Evolutionary conservation across 208 protist genomes (phyloP), one percentile per base, ranked within the genome.

Genomic region (Leishmania tropica): DNA sequence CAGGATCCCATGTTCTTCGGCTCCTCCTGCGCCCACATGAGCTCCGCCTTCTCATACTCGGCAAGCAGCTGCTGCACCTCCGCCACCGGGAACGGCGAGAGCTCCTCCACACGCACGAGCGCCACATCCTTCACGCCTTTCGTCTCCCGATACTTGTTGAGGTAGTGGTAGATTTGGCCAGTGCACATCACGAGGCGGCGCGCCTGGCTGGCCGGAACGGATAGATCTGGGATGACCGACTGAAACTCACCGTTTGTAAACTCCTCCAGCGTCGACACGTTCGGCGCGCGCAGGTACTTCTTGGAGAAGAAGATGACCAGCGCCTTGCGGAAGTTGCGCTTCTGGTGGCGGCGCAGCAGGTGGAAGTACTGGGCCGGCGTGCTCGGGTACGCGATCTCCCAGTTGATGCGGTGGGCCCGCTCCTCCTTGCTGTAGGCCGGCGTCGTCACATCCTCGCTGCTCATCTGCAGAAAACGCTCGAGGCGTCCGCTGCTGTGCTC

Each of bases 281-380:
- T 97, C 65, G 93, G 95, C 13, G 94, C 85, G n/a, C 95, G 94
- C 71, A 98, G 87, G 86, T 92, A 96, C 76, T 94, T 88, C 88
- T 98, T 98, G 31, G 95, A 96, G 85, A 97, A 98, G 89, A 98
- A 93, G 68, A 99, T 90, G 67, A 99, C 90, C 67, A 99, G 95
- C n/a, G 99, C 93, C 85, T 99, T 99, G 80, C 99, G 96, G 94
- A 99, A 99, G 79, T 99, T 92, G 72, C 99, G 91, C 88, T 95
- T 94, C 62, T 99, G 80, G 88, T 99, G 99, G 62, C 99, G 95
- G 60, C 99, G 92, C 1, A 99, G 92, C 10, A 99, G 92, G 86
- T 99, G 99, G 94, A 99, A 99, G 94, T 99, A 99, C 89, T 99
- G 99, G 42, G 99, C 99, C 8, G 99, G 99, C 4, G 98, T 99